Base-by-base conservation (phyloP, 768 basidiomycete species). In the Asterophora parasitica region DNA sequence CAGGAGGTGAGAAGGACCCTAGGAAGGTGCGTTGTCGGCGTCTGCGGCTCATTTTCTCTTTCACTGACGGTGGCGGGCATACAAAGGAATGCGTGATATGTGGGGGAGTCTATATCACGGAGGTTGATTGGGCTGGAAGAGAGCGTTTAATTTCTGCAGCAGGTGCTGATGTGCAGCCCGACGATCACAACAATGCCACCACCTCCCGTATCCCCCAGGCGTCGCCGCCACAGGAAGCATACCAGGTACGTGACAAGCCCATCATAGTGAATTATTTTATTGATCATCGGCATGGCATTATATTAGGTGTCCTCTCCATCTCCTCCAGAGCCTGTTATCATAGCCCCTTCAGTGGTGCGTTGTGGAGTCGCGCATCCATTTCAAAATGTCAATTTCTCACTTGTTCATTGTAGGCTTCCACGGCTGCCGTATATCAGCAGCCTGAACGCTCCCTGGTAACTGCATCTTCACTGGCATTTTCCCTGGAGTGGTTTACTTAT, bases 21-120 rank as follows among this genome's bases (percentile, higher is more conserved):
- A 71, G 76, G 51, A 89, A 84, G 76, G 88, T 84, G 37, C 37
- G 71, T 60, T 34, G 13, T 28, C 37, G 16, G 23, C 2, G 19
- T n/a, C 33, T 35, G 10, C 28, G 11, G 26, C 10, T 4, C 8
- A 31, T n/a, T 27, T 31, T 23, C 13, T 4, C n/a, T 46, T 35
- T 40, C 11, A n/a, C 35, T 40, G 44, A 49, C 19, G 32, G 23
- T 6, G 23, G 23, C 23, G 23, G 30, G 51, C 32, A 15, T 26
- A 37, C 35, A 43, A 50, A 89, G 88, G 85, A 88, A 71, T 91
- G 88, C 56, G 88, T 91, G 20, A 72, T 87, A 48, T 91, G 88
- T 61, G 75, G 75, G 32, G 71, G 68, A 27, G 65, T 79, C 15
- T 90, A 86, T 64, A 51, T 76, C 23, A 71, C 74, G 11, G 77